Conservation (phyloP, 768 basidiomycete species). For the Kwoniella sp. region DNA sequence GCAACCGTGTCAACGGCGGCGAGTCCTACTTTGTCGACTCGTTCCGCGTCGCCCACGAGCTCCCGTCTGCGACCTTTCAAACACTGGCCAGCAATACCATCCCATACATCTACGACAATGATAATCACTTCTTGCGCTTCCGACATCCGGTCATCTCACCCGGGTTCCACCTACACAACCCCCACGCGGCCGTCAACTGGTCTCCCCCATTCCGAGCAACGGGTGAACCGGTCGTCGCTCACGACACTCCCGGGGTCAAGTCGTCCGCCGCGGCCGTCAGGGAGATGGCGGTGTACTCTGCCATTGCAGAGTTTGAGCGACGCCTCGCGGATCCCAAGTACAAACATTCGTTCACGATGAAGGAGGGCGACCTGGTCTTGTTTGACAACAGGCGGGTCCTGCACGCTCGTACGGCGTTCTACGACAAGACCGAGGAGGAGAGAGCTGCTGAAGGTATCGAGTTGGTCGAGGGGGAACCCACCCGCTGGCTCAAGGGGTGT, state of each 20-base stretch:
- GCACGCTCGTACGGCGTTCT: slow-evolving; percentile 79
- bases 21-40: slow-evolving; percentile 82
- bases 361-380: slow-evolving; percentile 77
- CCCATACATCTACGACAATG: slow-evolving; percentile 87
- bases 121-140: slow-evolving; percentile 72
- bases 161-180: slow-evolving; percentile 21
- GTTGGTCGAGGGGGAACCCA: slow-evolving; percentile 51
- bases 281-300: slow-evolving; percentile 43
- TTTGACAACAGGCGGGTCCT: slow-evolving; percentile 90
- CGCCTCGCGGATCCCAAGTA: slow-evolving; percentile 58
- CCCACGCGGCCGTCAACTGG: slow-evolving; percentile 72
- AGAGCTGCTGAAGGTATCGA: slow-evolving; percentile 42
- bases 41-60: slow-evolving; percentile 59
- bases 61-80: slow-evolving; percentile 60
- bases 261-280: not conserved
- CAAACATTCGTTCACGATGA: slow-evolving; percentile 62
- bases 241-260: not conserved
- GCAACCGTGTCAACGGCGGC: slow-evolving; percentile 78
- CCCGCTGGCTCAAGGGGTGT: slow-evolving; percentile 82
- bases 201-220: slow-evolving; percentile 87
- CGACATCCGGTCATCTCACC: slow-evolving; percentile 70
- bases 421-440: slow-evolving; percentile 47
- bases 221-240: slow-evolving; percentile 50
- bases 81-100: slow-evolving; percentile 63
- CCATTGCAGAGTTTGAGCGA: slow-evolving; percentile 61